Conservation (phyloP, 2,329 filamentous ascomycete species). For the Hypomyces perniciosus region DNA sequence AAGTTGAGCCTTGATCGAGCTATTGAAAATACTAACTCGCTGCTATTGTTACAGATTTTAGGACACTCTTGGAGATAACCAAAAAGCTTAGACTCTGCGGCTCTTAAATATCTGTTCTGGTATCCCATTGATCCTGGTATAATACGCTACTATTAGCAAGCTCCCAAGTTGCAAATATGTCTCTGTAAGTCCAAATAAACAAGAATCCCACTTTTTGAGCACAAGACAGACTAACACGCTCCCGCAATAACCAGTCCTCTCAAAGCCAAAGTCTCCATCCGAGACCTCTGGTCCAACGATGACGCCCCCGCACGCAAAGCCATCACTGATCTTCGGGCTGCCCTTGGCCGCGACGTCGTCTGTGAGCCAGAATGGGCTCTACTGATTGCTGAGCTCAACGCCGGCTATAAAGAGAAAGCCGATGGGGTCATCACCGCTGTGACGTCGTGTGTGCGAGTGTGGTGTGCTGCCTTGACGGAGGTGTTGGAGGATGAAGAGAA, state of each 20-base stretch:
- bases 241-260: slow-evolving; percentile 29
- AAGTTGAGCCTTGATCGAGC: too few relatives aligned
- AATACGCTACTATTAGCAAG: background rate
- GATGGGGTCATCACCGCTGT: slow-evolving; percentile 31
- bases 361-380: slow-evolving; percentile 40
- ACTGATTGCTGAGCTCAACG: slow-evolving; percentile 32
- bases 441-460: slow-evolving; percentile 33
- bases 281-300: slow-evolving; percentile 36
- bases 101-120: background rate
- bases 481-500: slow-evolving; percentile 37
- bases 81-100: background rate
- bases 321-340: slow-evolving; percentile 24
- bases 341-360: slow-evolving; percentile 34
- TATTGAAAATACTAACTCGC: too few relatives aligned
- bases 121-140: background rate
- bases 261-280: slow-evolving; percentile 36
- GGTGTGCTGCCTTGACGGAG: slow-evolving; percentile 32
- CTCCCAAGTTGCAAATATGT: background rate
- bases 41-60: too few relatives aligned
- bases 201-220: background rate
- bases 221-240: background rate
- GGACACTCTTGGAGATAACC: too few relatives aligned
- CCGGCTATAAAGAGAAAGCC: slow-evolving; percentile 34
- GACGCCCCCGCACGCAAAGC: slow-evolving; percentile 28
- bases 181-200: background rate